Conservation (phyloP, 2,329 filamentous ascomycete species). For the Curvularia spicifera region DNA sequence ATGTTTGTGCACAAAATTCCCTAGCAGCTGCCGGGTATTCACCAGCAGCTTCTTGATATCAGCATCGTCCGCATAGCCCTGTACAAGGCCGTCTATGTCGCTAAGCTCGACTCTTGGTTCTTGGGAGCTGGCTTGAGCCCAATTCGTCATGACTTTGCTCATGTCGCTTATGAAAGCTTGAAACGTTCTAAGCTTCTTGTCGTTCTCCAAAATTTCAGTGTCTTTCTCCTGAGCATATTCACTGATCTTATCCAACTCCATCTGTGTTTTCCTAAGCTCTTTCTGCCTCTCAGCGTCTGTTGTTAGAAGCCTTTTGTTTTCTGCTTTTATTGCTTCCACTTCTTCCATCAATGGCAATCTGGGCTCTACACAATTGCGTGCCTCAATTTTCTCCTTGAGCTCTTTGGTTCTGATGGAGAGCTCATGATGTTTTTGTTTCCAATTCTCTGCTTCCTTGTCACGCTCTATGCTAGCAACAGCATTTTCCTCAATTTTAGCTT, state of each 20-base stretch:
- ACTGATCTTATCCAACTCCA: not conserved
- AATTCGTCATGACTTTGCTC: not conserved
- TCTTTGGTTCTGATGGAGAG: not conserved
- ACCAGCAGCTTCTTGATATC: not conserved
- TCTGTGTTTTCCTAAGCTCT: not conserved
- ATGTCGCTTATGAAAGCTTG: not conserved
- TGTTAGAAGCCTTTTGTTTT: not conserved
- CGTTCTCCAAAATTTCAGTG: not conserved
- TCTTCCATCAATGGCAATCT: not conserved
- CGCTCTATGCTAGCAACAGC: not conserved
- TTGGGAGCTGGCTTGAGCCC: not conserved
- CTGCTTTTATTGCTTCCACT: not conserved
- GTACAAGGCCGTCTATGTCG: not conserved
- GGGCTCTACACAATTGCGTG: slow-evolving; percentile 1
- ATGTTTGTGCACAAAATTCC: not conserved
- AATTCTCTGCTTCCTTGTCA: not conserved
- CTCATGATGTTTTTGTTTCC: not conserved
- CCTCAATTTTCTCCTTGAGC: not conserved
- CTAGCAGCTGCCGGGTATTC: not conserved
- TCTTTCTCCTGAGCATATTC: not conserved
- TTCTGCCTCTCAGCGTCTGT: not conserved
- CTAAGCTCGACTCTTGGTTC: not conserved
- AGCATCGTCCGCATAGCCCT: not conserved
- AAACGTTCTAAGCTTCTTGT: not conserved
- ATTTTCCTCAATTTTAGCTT: not conserved